A percentile compares a stretch with the other conserved stretches of the same genome.
These are phyloP conservation scores for Dalbergia oliveri DNA, from an alignment of 306 rosid genomes.

Conservation along the genomic window DNA sequence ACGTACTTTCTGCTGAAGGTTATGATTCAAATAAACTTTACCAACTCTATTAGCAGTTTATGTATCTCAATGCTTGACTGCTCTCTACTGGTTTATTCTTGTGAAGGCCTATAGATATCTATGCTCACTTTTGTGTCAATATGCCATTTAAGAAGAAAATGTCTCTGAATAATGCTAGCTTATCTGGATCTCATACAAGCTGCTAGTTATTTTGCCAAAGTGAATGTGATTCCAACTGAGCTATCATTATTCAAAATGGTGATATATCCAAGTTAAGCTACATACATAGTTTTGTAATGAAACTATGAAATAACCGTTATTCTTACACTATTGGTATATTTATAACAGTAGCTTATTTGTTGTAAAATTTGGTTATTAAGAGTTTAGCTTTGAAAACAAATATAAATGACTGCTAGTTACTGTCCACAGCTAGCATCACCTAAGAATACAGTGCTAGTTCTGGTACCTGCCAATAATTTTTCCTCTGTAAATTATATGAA, in stretches of 20 bases:
- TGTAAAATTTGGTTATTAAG: conserved; percentile 31
- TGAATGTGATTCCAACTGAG: conserved; percentile 15
- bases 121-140: conserved; percentile 6
- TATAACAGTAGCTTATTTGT: background rate
- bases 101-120: conserved; percentile 31
- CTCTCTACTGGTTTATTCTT: conserved; percentile 33
- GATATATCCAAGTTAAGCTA: background rate
- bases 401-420: background rate
- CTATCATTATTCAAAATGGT: conserved; percentile 24
- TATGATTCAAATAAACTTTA: conserved; percentile 32
- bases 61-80: conserved; percentile 1
- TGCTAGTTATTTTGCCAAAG: background rate
- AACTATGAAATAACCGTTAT: background rate
- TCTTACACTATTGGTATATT: background rate
- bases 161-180: conserved; percentile 26
- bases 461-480: conserved; percentile 1
- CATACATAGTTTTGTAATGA: conserved; percentile 8
- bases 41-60: conserved; percentile 21
- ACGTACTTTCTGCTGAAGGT: conserved; percentile 90
- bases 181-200: background rate
- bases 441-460: conserved; percentile 27
- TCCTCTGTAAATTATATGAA: conserved; percentile 10
- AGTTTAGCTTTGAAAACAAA: background rate
- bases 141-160: conserved; percentile 26
- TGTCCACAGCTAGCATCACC: conserved; percentile 16